Conservation (phyloP, 2,329 filamentous ascomycete genomes). For the Neonectria hederae region DNA sequence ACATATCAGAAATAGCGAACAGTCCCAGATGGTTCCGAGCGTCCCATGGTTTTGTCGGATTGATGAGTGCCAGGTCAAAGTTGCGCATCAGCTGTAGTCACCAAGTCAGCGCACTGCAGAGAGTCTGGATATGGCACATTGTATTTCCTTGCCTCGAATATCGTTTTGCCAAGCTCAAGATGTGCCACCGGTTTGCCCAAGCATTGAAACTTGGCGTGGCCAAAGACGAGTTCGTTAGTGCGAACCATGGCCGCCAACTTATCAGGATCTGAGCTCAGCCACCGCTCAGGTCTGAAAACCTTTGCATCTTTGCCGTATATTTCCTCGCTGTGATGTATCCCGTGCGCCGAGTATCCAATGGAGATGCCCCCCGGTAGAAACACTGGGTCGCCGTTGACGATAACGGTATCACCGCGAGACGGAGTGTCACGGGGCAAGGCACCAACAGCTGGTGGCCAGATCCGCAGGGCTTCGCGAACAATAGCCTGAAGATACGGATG, state of each 20-base stretch:
- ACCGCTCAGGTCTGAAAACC: conserved; percentile 48
- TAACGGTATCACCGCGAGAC: conserved; percentile 43
- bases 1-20: conserved; percentile 46
- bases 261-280: conserved; percentile 48
- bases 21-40: conserved; percentile 41
- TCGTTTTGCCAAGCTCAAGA: conserved; percentile 49
- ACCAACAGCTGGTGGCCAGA: conserved; percentile 55
- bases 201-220: conserved; percentile 51
- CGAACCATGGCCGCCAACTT: conserved; percentile 45
- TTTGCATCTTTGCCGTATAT: conserved; percentile 49
- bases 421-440: conserved; percentile 48
- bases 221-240: conserved; percentile 49
- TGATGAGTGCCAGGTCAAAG: conserved; percentile 43
- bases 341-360: conserved; percentile 45
- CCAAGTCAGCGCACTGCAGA: not conserved
- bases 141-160: conserved; percentile 52
- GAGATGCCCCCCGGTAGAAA: conserved; percentile 45
- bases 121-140: not conserved
- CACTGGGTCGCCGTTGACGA: conserved; percentile 50
- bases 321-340: conserved; percentile 44
- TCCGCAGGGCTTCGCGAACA: conserved; percentile 58
- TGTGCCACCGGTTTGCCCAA: conserved; percentile 50
- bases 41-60: conserved; percentile 42
- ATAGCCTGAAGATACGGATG: conserved; percentile 61
- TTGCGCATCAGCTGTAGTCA: conserved; percentile 40